Base-by-base conservation (phyloP, 352 stramenopile genomes). In the Globisporangium barbulae region DNA sequence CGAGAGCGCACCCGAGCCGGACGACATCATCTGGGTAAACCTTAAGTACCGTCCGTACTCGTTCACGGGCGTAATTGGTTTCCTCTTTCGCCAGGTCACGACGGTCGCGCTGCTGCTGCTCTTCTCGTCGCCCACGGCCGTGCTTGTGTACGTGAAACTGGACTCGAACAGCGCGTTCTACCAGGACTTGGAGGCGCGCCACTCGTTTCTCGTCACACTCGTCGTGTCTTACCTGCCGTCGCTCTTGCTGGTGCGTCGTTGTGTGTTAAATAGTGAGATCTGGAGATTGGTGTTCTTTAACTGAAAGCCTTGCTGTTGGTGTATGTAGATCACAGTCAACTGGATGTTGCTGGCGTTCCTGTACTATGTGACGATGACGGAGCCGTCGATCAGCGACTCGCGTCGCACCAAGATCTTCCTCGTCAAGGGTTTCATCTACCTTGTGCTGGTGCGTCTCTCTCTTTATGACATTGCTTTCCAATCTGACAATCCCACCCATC, bases 121-220 rank as follows among this genome's bases (percentile, higher is more conserved):
- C 17, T 91, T 93, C 53, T 93, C 83, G 31, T 91, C 83, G 28
- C 83, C 85, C 0, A 91, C 82, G 1, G 82, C 83, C 5, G 82
- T 94, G 61, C 79, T 92, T 59, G 83, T 94, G 64, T 94, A 90
- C 68, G 79, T 94, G 61, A 90, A 90, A 53, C 69, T 94, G 9
- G 82, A 92, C 63, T 78, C 78, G n/a, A 71, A 68, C 48, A 93
- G 83, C 45, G 66, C 65, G 33, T 57, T 94, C 35, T 93, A 93
- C 65, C 57, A 63, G 9, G 68, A 71, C 22, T 59, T 92, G 4
- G 71, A 80, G 64, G 63, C 59, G 28, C 65, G 64, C 17, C 73
- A 90, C 67, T 81, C 72, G 3, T 50, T 87, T 42, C 56, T 91
- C 2, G 71, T 89, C 37, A 79, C 76, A n/a, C 72, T 93, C 28